A percentile compares a stretch with the other conserved stretches of the same genome.
Conservation (phyloP, 2,329 filamentous ascomycete species). For the Alternaria sp. region DNA sequence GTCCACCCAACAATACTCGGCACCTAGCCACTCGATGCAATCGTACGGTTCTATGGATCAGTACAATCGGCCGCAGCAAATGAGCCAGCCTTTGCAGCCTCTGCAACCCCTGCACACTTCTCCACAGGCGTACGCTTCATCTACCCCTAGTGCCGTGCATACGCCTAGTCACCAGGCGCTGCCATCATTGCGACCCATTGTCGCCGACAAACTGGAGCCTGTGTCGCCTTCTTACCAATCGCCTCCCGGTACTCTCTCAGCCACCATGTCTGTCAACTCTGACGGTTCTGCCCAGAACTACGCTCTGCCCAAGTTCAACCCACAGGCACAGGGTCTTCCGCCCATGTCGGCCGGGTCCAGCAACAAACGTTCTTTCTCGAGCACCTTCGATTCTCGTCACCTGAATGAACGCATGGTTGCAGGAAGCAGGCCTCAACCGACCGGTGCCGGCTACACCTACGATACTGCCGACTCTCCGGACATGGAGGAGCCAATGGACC, state of each 20-base stretch:
- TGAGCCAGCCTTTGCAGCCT: slow-evolving; percentile 46
- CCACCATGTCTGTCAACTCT: slow-evolving; percentile 46
- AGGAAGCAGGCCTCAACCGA: slow-evolving; percentile 54
- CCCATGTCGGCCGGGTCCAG: slow-evolving; percentile 41
- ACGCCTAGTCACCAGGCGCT: slow-evolving; percentile 49
- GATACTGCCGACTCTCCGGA: slow-evolving; percentile 50
- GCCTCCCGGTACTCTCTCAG: slow-evolving; percentile 43
- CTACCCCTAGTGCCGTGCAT: slow-evolving; percentile 38
- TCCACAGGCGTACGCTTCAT: slow-evolving; percentile 42
- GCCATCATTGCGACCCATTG: slow-evolving; percentile 53
- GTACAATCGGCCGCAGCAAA: slow-evolving; percentile 50
- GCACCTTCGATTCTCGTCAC: slow-evolving; percentile 57
- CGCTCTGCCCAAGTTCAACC: slow-evolving; percentile 38
- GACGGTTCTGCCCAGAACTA: slow-evolving; percentile 40
- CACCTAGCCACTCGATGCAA: slow-evolving; percentile 45
- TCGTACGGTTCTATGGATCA: slow-evolving; percentile 49
- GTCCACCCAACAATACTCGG: slow-evolving; percentile 46
- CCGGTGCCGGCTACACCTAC: slow-evolving; percentile 42
- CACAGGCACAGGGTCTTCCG: slow-evolving; percentile 37
- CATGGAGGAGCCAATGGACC: slow-evolving; percentile 52
- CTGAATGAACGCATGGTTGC: slow-evolving; percentile 55
- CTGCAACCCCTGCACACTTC: slow-evolving; percentile 47
- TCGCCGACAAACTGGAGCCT: slow-evolving; percentile 52
- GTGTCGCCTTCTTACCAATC: slow-evolving; percentile 56
- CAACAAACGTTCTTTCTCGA: slow-evolving; percentile 58